Base-by-base conservation (phyloP, 768 basidiomycete species). In the Asterophora parasitica region DNA sequence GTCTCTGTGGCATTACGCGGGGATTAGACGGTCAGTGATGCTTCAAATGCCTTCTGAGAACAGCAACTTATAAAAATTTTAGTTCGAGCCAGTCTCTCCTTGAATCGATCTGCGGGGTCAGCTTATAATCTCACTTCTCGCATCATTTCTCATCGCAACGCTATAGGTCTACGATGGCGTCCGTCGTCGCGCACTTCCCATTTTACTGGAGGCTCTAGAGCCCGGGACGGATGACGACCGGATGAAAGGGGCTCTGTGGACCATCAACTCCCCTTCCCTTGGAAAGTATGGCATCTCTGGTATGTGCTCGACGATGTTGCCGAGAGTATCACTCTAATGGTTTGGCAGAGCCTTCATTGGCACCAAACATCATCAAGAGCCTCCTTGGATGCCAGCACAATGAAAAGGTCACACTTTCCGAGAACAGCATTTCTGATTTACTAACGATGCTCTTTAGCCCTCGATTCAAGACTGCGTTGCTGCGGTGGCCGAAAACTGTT, bases 201-300 rank as follows among this genome's bases (percentile, higher is more conserved):
- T 68, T 35, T 62, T 86, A n/a, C 78, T 80, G 50, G 62, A 71
- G 33, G 76, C 79, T 4, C 65, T 86, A 43, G 72, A 77, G 42
- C 81, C 83, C 5, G 88, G 85, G 2, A 76, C 75, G 15, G 90
- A 93, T 32, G 88, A 89, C 56, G 89, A 92, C 61, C 77, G 86
- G n/a, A 89, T 92, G 83, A 94, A 96, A 68, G 92, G 92, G 8
- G 88, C 89, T 3, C 65, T 92, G 15, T 92, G 88, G 80, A 83
- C 85, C 4, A 61, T 92, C 26, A 83, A 87, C 58, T 70, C 74
- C 7, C 70, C 81, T 8, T 71, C 73, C 4, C 82, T 91, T 52
- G 83, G 86, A 45, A 74, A 70, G 61, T 78, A 76, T 61, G 77
- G 76, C 1, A 65, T 75, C 9, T 64, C 68, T 46, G 76, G 76